Conservation (phyloP, 2,329 filamentous ascomycete species). For the Cephalotrichum gorgonifer region DNA sequence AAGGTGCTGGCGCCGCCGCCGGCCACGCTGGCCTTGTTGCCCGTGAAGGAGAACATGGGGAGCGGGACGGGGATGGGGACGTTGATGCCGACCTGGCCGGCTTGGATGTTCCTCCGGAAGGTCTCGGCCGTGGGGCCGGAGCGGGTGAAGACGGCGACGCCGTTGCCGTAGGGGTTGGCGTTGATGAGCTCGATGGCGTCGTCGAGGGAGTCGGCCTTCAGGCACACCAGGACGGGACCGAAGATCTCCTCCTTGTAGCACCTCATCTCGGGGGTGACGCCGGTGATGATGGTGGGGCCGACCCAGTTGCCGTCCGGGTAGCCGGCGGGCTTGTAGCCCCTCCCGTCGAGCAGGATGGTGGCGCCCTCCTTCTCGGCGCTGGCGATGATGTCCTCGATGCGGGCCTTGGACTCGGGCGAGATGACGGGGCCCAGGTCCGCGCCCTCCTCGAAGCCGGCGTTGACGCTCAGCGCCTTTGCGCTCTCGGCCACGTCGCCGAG, state of each 20-base stretch:
- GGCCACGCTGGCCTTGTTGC: slow-evolving; percentile 82
- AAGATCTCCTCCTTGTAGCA: slow-evolving; percentile 85
- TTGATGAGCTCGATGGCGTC: slow-evolving; percentile 77
- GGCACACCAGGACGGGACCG: slow-evolving; percentile 71
- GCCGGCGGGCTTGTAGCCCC: slow-evolving; percentile 63
- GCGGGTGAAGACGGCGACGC: slow-evolving; percentile 73
- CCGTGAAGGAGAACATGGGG: slow-evolving; percentile 64
- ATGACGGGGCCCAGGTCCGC: slow-evolving; percentile 78
- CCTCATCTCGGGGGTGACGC: slow-evolving; percentile 70
- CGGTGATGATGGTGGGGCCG: slow-evolving; percentile 71
- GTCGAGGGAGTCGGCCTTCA: slow-evolving; percentile 68
- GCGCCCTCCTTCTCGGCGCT: slow-evolving; percentile 73
- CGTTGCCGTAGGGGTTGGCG: slow-evolving; percentile 78
- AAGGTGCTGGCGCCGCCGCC: slow-evolving; percentile 90
- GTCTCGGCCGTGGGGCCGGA: slow-evolving; percentile 66
- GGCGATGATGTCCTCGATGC: slow-evolving; percentile 66
- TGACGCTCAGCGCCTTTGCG: slow-evolving; percentile 61
- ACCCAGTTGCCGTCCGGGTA: slow-evolving; percentile 71
- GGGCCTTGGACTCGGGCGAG: slow-evolving; percentile 64
- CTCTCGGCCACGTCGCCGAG: slow-evolving; percentile 66
- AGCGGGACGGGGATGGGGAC: slow-evolving; percentile 66
- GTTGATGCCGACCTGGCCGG: slow-evolving; percentile 79
- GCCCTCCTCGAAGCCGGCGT: slow-evolving; percentile 72
- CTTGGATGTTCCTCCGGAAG: slow-evolving; percentile 74
- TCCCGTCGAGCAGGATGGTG: slow-evolving; percentile 71